A percentile compares a stretch with the other conserved stretches of the same genome.
These are phyloP conservation scores for Rhizopus arrhizus DNA, from an alignment of 371 early-diverging fungal genomes.

Conservation along the genomic window DNA sequence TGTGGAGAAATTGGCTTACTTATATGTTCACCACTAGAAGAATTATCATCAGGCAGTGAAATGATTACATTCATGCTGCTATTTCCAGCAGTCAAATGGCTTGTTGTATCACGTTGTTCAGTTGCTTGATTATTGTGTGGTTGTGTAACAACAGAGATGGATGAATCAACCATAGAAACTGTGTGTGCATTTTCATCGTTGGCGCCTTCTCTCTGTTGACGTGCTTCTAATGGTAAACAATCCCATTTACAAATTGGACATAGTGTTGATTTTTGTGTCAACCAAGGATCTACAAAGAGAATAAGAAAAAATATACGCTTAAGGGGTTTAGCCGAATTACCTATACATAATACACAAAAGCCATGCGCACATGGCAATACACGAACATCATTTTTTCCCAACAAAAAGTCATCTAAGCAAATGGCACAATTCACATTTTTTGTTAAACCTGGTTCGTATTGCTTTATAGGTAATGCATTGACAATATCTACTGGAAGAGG, in stretches of 20 bases:
- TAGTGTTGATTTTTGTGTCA: constrained; percentile 38
- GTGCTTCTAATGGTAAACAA: constrained; percentile 33
- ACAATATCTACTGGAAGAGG: constrained; percentile 48
- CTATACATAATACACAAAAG: constrained; percentile 41
- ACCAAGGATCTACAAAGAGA: constrained; percentile 35
- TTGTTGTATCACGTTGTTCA: too few species aligned
- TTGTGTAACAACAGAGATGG: too few species aligned
- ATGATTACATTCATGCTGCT: too few species aligned
- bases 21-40: too few species aligned
- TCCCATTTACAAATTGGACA: constrained; percentile 49
- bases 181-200: too few species aligned
- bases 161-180: too few species aligned
- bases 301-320: background rate
- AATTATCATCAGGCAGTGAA: too few species aligned
- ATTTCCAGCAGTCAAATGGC: too few species aligned
- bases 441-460: constrained; percentile 20
- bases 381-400: constrained; percentile 27
- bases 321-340: constrained; percentile 10
- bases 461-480: constrained; percentile 27
- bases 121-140: too few species aligned
- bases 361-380: constrained; percentile 40
- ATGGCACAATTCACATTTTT: constrained; percentile 40
- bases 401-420: constrained; percentile 37
- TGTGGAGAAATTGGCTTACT: too few species aligned
- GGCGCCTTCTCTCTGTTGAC: constrained; percentile 18